These are phyloP conservation scores for Colletotrichum orbiculare DNA, from an alignment of 2,329 filamentous ascomycete species.

Conservation along the genomic window DNA sequence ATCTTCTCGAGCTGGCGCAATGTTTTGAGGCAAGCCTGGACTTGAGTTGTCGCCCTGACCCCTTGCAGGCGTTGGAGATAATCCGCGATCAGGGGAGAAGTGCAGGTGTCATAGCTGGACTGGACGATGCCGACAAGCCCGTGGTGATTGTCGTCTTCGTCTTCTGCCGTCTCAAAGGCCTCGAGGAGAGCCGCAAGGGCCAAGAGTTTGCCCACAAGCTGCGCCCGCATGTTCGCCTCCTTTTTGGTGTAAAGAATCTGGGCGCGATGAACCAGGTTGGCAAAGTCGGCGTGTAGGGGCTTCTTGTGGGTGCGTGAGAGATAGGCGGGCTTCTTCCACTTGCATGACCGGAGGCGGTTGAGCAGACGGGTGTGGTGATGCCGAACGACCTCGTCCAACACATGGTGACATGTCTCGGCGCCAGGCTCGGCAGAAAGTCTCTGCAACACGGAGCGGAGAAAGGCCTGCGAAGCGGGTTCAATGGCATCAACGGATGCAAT, in stretches of 20 bases:
- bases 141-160: slow-evolving; percentile 17
- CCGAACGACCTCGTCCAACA: slow-evolving; percentile 23
- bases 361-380: slow-evolving; percentile 37
- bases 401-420: slow-evolving; percentile 14
- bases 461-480: slow-evolving; percentile 27
- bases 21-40: slow-evolving; percentile 37
- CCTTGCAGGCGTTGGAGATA: slow-evolving; percentile 31
- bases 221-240: slow-evolving; percentile 19
- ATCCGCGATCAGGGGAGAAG: slow-evolving; percentile 12
- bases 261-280: slow-evolving; percentile 30
- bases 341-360: slow-evolving; percentile 35
- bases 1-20: slow-evolving; percentile 37
- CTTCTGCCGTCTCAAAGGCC: slow-evolving; percentile 24
- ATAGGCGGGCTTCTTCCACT: slow-evolving; percentile 36
- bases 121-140: slow-evolving; percentile 21
- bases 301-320: slow-evolving; percentile 37
- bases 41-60: slow-evolving; percentile 31
- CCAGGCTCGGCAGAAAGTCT: slow-evolving; percentile 3
- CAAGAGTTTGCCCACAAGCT: slow-evolving; percentile 22
- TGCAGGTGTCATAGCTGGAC: slow-evolving; percentile 30
- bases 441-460: slow-evolving; percentile 29
- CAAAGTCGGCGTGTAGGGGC: slow-evolving; percentile 34
- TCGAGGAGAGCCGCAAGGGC: slow-evolving; percentile 20
- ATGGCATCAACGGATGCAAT: slow-evolving; percentile 36
- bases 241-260: slow-evolving; percentile 32